phyloP scores from a whole-genome alignment of 495 filamentous ascomycete species.

The Neurospora sp. region DNA sequence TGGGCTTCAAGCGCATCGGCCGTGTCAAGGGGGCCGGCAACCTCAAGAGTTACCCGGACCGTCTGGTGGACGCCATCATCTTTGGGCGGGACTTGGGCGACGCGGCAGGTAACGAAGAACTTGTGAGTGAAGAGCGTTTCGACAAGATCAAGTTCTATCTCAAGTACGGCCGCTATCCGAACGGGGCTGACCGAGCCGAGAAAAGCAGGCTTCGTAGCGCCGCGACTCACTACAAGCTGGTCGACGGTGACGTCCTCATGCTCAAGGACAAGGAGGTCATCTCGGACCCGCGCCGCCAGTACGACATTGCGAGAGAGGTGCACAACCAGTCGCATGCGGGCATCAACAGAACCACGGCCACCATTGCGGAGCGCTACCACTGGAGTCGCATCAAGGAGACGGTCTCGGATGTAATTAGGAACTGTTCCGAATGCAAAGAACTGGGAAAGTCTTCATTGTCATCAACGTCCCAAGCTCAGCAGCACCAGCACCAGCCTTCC shows the following conservation, averaged over 20 bases:
- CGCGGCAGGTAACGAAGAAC: slow-evolving; percentile 58
- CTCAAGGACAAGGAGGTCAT: slow-evolving; percentile 97
- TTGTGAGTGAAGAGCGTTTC: slow-evolving; percentile 91
- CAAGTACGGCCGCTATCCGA: slow-evolving; percentile 87
- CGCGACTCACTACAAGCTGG: slow-evolving; percentile 89
- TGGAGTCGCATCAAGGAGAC: slow-evolving; percentile 99
- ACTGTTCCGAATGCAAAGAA: slow-evolving; percentile 86
- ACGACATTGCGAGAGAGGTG: slow-evolving; percentile 70
- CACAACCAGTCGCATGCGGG: slow-evolving; percentile 78
- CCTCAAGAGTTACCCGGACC: slow-evolving; percentile 68
- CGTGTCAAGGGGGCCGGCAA: slow-evolving; percentile 80
- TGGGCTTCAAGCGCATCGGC: slow-evolving; percentile 97
- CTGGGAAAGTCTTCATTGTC: slow-evolving; percentile 42
- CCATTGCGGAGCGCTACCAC: slow-evolving; percentile 87
- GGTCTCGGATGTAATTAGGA: slow-evolving; percentile 85
- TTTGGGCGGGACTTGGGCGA: slow-evolving; percentile 74
- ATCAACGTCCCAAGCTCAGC: slow-evolving; percentile 7
- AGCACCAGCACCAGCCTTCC: background rate
- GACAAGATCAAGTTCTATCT: slow-evolving; percentile 98
- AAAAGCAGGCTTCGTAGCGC: slow-evolving; percentile 89
- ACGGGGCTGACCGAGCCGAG: slow-evolving; percentile 86
- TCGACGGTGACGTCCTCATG: slow-evolving; percentile 75
- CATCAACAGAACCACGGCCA: slow-evolving; percentile 96
- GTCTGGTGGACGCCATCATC: slow-evolving; percentile 89
- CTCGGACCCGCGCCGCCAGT: slow-evolving; percentile 81